phyloP scores from a whole-genome alignment of 345 rosid species.

The Rhodamnia argentea region DNA sequence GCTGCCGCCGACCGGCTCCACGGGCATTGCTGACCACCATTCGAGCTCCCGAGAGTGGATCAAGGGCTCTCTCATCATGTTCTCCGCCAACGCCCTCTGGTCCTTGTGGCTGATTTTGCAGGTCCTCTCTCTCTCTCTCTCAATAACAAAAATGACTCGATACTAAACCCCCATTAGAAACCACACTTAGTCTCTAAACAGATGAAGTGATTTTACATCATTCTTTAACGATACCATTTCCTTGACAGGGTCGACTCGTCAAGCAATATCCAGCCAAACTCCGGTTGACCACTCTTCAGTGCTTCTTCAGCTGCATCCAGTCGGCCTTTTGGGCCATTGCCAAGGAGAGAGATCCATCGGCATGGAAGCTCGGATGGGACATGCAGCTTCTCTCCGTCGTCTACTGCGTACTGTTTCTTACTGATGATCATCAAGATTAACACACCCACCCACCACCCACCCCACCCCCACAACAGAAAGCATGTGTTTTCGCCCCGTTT shows the following conservation, averaged over 20 bases:
- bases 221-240: too few species aligned
- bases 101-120: conserved; percentile 80
- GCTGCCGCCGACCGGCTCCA: neutral
- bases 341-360: conserved; percentile 43
- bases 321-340: conserved; percentile 56
- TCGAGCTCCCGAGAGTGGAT: conserved; percentile 21
- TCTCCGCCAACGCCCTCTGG: conserved; percentile 64
- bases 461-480: too few species aligned
- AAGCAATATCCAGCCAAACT: conserved; percentile 66
- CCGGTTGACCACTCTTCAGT: conserved; percentile 61
- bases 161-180: neutral
- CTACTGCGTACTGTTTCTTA: conserved; percentile 50
- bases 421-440: neutral
- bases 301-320: conserved; percentile 68
- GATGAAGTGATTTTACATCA: neutral
- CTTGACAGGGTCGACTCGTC: conserved; percentile 28
- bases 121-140: conserved; percentile 18
- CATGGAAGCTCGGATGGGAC: conserved; percentile 76
- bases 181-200: neutral
- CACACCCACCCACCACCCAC: too few species aligned
- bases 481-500: too few species aligned
- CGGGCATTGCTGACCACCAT: neutral
- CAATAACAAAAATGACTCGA: neutral
- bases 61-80: conserved; percentile 72
- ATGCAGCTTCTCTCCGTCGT: conserved; percentile 60